A percentile compares a stretch with the other conserved stretches of the same genome.
phyloP scores from a whole-genome alignment of 352 stramenopile species.

The Peronospora farinosa region DNA sequence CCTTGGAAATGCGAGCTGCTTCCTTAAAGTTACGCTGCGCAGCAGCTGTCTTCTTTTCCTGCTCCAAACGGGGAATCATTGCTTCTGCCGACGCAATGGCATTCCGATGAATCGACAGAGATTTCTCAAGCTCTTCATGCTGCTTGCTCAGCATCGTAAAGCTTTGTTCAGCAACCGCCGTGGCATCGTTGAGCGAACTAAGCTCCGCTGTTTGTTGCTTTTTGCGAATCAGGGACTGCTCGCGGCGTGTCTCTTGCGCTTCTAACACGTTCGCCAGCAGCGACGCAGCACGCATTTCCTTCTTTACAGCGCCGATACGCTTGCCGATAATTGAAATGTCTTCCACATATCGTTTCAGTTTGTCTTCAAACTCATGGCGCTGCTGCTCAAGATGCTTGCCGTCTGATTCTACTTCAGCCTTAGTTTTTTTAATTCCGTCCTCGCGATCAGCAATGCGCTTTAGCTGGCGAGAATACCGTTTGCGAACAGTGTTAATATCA shows the following conservation, averaged over 20 bases:
- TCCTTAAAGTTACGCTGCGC: conserved; percentile 85
- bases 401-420: conserved; percentile 67
- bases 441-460: conserved; percentile 78
- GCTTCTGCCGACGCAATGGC: conserved; percentile 72
- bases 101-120: conserved; percentile 64
- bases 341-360: conserved; percentile 43
- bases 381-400: conserved; percentile 53
- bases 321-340: conserved; percentile 52
- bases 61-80: conserved; percentile 70
- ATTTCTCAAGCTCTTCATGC: conserved; percentile 71
- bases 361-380: conserved; percentile 46
- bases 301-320: conserved; percentile 51
- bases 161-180: conserved; percentile 68
- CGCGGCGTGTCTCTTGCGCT: conserved; percentile 60
- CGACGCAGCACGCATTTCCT: conserved; percentile 61
- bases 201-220: conserved; percentile 72
- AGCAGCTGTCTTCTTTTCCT: conserved; percentile 74
- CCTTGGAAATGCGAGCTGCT: conserved; percentile 75
- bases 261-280: conserved; percentile 62
- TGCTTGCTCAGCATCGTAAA: conserved; percentile 69
- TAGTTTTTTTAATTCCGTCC: conserved; percentile 62
- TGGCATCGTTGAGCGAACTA: conserved; percentile 54
- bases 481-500: conserved; percentile 70
- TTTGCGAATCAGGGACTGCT: conserved; percentile 62
- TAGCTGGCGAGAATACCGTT: conserved; percentile 66